These are phyloP conservation scores for Pseudophaeomoniella oleicola DNA, from an alignment of 2,329 filamentous ascomycete species.

Conservation along the genomic window DNA sequence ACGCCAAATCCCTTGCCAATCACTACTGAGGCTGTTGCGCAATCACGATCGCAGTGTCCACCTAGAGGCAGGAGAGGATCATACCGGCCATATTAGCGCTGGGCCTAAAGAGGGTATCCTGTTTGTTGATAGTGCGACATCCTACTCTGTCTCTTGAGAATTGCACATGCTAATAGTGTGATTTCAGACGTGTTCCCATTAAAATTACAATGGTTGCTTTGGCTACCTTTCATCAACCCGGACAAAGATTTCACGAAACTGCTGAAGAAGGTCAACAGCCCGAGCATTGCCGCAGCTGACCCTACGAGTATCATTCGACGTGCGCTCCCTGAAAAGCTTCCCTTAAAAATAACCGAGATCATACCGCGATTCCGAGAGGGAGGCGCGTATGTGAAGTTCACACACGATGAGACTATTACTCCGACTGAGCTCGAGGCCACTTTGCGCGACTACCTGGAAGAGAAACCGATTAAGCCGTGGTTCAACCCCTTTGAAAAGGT, in stretches of 20 bases:
- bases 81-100: constrained; percentile 63
- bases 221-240: constrained; percentile 33
- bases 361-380: constrained; percentile 79
- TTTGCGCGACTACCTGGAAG: constrained; percentile 48
- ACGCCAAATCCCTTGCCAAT: no score
- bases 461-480: constrained; percentile 70
- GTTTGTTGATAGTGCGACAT: constrained; percentile 68
- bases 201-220: constrained; percentile 50
- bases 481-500: constrained; percentile 71
- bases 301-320: constrained; percentile 40
- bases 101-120: constrained; percentile 65
- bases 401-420: constrained; percentile 32
- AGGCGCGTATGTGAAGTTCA: constrained; percentile 83
- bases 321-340: constrained; percentile 47
- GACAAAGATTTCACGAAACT: constrained; percentile 32
- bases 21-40: neutral
- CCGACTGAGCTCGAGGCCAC: constrained; percentile 44
- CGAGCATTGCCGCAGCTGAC: constrained; percentile 38
- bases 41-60: no score
- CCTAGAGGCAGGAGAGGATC: constrained; percentile 15
- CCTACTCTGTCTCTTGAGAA: no score
- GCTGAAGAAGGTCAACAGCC: constrained; percentile 36
- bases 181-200: constrained; percentile 68
- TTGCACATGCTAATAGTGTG: no score
- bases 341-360: constrained; percentile 64